Percentiles rank a stretch among this genome's conserved stretches.
phyloP scores from a whole-genome alignment of 2,329 filamentous ascomycete genomes.

The Golovinomyces cichoracearum region DNA sequence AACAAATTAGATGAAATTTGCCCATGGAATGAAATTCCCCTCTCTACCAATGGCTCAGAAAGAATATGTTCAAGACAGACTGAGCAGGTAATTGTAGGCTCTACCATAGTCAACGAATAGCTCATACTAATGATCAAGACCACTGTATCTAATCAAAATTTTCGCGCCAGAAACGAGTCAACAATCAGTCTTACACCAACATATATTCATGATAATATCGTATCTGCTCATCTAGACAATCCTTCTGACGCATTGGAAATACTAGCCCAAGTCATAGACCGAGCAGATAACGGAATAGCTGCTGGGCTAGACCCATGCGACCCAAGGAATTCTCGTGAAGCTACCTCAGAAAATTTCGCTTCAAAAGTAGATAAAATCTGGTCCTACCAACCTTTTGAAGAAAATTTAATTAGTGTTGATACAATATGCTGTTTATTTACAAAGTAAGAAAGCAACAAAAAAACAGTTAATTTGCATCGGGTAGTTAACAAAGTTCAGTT shows the following conservation, averaged over 20 bases:
- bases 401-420: conserved; percentile 10
- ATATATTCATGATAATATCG: conserved; percentile 11
- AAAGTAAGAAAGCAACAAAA: conserved; percentile 6
- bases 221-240: conserved; percentile 14
- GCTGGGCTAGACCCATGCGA: not conserved
- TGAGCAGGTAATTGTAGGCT: not conserved
- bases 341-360: conserved; percentile 1
- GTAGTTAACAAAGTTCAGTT: too few species aligned
- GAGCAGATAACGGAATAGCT: conserved; percentile 10
- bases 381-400: conserved; percentile 11
- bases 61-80: conserved; percentile 2
- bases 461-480: too few species aligned
- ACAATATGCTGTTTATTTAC: conserved; percentile 11
- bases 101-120: not conserved
- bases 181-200: conserved; percentile 4
- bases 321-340: not conserved
- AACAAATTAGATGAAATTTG: conserved; percentile 4
- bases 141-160: conserved; percentile 3
- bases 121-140: not conserved
- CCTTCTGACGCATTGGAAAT: conserved; percentile 15
- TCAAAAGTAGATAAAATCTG: conserved; percentile 8
- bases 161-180: conserved; percentile 6
- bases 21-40: conserved; percentile 6
- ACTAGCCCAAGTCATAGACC: conserved; percentile 13
- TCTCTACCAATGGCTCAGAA: conserved; percentile 6